A percentile compares a stretch with the other conserved stretches of the same genome.
These are phyloP conservation scores for Vigna mungo DNA, from an alignment of 306 rosid species.

Conservation along the genomic window DNA sequence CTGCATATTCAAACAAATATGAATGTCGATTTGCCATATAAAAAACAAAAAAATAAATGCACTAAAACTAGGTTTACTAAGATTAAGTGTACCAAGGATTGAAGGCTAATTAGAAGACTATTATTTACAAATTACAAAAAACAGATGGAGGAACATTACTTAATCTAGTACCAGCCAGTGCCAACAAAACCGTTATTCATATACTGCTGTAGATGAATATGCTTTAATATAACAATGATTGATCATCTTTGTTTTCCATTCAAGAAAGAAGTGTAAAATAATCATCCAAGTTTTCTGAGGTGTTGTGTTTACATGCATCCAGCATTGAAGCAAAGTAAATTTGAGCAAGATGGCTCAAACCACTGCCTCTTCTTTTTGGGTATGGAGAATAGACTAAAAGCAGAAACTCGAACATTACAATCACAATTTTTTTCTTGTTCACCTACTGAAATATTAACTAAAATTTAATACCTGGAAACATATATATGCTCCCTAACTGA, in stretches of 20 bases:
- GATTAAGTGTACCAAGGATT: not conserved
- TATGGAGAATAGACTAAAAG: constrained; percentile 5
- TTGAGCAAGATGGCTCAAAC: constrained; percentile 8
- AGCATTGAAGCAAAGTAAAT: constrained; percentile 4
- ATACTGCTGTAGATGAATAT: not conserved
- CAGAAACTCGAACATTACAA: constrained; percentile 15
- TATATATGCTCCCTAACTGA: not conserved
- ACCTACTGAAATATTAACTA: constrained; percentile 30
- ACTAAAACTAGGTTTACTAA: constrained; percentile 15
- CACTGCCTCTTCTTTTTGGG: not conserved
- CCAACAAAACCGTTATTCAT: not conserved
- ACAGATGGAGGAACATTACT: not conserved
- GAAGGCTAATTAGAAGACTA: constrained; percentile 23
- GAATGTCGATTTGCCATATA: constrained; percentile 12
- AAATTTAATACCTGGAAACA: constrained; percentile 30
- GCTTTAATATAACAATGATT: constrained; percentile 16
- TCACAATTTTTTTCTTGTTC: not conserved
- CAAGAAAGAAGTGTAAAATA: constrained; percentile 8
- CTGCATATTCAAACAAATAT: not conserved
- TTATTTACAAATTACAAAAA: not conserved
- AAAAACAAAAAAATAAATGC: not conserved
- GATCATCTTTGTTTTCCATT: constrained; percentile 30
- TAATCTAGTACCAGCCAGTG: not conserved
- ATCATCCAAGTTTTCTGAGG: not conserved
- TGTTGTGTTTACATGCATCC: not conserved